Percentiles rank a stretch among this genome's conserved stretches.
These are phyloP conservation scores for Candida khao-thaluensis DNA, from an alignment of 805 yeast genomes.

Conservation along the genomic window DNA sequence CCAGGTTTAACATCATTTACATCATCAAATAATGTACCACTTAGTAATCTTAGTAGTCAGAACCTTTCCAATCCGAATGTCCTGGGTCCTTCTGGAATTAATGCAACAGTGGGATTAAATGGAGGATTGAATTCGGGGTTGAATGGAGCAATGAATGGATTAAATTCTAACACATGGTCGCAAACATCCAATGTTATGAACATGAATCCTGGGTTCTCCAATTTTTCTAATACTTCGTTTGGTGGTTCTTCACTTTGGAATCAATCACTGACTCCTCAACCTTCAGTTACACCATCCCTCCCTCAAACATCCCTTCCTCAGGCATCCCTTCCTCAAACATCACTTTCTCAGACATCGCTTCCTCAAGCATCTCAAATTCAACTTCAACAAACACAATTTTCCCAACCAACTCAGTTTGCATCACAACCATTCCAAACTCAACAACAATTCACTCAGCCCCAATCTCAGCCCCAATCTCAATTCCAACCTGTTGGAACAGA, in stretches of 20 bases:
- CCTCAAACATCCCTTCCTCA: not conserved
- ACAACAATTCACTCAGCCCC: not conserved
- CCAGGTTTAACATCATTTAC: conserved; percentile 6
- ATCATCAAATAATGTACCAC: conserved; percentile 5
- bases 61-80: too few species aligned
- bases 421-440: not conserved
- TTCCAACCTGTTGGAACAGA: not conserved
- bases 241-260: conserved; percentile 21
- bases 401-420: not conserved
- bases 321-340: conserved; percentile 8
- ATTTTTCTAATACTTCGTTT: not conserved
- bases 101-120: too few species aligned
- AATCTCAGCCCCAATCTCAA: not conserved
- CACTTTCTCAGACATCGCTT: too few species aligned
- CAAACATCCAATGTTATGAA: too few species aligned
- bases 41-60: not conserved
- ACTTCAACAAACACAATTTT: conserved; percentile 1
- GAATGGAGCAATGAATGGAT: not conserved
- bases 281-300: conserved; percentile 1
- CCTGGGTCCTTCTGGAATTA: too few species aligned
- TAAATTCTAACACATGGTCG: too few species aligned
- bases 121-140: conserved; percentile 1
- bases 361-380: conserved; percentile 2
- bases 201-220: conserved; percentile 6
- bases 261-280: conserved; percentile 31